Base-by-base conservation (phyloP, 1,284 basidiomycete genomes). In the Puccinia polysora region DNA sequence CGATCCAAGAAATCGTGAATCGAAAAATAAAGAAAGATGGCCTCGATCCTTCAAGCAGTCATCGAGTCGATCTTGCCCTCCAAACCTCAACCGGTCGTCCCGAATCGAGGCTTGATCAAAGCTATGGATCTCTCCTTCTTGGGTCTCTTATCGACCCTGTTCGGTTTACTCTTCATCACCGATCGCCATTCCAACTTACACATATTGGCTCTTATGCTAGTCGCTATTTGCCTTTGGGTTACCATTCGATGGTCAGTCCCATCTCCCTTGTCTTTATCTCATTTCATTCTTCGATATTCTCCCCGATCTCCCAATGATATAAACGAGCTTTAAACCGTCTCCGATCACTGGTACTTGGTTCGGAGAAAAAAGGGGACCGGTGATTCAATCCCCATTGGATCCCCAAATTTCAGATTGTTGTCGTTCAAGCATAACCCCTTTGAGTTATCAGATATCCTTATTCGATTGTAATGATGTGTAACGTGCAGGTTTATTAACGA, bases 111-210 rank as follows among this genome's bases (percentile, higher is more conserved):
- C 23, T 73, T 78, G 40, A 52, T 77, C 43, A 53, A 73, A 53
- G 77, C 77, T 53, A 81, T 81, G 81, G 78, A 79, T 71, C 75
- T 75, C 43, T 78, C 78, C 36, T 81, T 81, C 76, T 78, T 79
- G 74, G 80, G 76, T 5, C 78, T 81, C 20, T 79, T 81, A 32
- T 52, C 77, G 20, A 78, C 78, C 15, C 76, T 81, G 15, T 55
- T 74, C 49, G 76, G 73, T 7, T 76, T 81, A 43, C 59, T 79
- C 15, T 65, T 78, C 40, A 72, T 79, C 14, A 79, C 81, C 0
- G n/a, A n/a, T n/a, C n/a, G n/a, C n/a, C 69, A 76, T 1, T 78
- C 77, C 30, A 81, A 80, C 63, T 47, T 75, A 10, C 81, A 81
- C 64, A 80, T 81, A 15, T 60, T 80, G 18, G 78, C 77, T 0